Base-by-base conservation (phyloP, 192 early-diverging fungal species). In the Allomyces macrogynus region DNA sequence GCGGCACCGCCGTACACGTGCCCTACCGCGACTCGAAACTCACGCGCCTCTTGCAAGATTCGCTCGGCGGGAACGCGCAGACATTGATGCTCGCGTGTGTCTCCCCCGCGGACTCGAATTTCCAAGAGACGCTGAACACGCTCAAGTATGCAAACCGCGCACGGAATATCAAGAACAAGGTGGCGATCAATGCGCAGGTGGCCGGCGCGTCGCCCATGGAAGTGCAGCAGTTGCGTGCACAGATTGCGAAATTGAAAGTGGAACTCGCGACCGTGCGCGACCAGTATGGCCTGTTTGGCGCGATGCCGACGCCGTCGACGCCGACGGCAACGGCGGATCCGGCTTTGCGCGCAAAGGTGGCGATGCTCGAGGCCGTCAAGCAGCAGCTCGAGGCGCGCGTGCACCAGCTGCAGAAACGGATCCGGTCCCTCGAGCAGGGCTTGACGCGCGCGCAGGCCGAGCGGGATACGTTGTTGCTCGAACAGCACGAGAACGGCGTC, bases 21-120 rank as follows among this genome's bases (percentile, higher is more conserved):
- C 96, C 96, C 1, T 99, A 96, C 69, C 85, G 96, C 62, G 94
- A 99, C 71, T 91, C 88, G 22, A 99, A 99, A 73, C 77, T 99
- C 14, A 99, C 96, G 0, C 79, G 93, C 18, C 78, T 99, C 77
- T 79, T 99, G 63, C 93, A 96, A 73, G 96, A 97, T 73, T 89
- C 87, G 42, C 74, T 97, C 62, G 94, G 96, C 67, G 96, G 96
- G 42, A 96, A 89, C 70, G 87, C 91, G 44, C 84, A 85, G 69
- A 96, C 95, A 0, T 72, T 97, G 62, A 93, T 99, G 84, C 86
- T 99, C 66, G 92, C 96, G 0, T 96, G 93, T 74, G 90, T 94
- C 14, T 86, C 86, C 65, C 86, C 91, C 0, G 89, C 87, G 22
- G 91, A 92, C 68, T 69, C 78, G 63, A 92, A 93, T 70, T 74